Evolutionary conservation across 371 early-diverging fungal genomes (phyloP), one percentile per base, ranked within the genome.

Genomic region (Lichtheimia ornata): DNA sequence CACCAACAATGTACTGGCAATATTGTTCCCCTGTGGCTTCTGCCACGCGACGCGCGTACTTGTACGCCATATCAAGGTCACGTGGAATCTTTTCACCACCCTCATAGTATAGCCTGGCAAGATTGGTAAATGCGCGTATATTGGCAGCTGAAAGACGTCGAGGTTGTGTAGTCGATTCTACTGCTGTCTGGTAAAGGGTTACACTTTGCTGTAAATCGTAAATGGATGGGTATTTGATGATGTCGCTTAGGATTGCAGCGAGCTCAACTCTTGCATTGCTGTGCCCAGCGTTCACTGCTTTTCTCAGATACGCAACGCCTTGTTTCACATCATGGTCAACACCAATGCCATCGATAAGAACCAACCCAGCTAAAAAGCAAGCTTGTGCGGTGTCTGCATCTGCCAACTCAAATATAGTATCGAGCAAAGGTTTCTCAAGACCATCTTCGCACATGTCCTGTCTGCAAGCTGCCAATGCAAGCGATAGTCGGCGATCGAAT

Each of bases 1-100:
- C 80, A 0, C 80, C 80, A 4, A 80, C 77, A 54, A 80, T 80
- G 50, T 73, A 80, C 53, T 80, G 80, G 50, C 80, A 80, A 41
- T 74, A 80, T 41, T 76, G 72, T 44, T 80, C 80, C 6, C 80
- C 80, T 3, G 59, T 62, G 35, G 54, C 60, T 30, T 74, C 80
- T 15, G 80, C 80, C 7, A 76, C 72, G 18, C 66, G 63, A 15
- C 75, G 72, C 3, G 80, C 80, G 57, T 74, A 73, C 14, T 64
- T 61, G 51, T 76, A 80, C 0, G 80, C 74, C 51, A 69, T 80
- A 13, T 76, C 75, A 15, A 73, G 60, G 42, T 80, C 69, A 35
- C 73, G 64, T 9, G 68, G 58, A 0, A 71, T 59, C 12, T 64
- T 63, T 30, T 74, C 66, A 50, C 69, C 69, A 3, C 77, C 80